Conservation (phyloP, 768 basidiomycete species). For the Leccinum subgranulosum region DNA sequence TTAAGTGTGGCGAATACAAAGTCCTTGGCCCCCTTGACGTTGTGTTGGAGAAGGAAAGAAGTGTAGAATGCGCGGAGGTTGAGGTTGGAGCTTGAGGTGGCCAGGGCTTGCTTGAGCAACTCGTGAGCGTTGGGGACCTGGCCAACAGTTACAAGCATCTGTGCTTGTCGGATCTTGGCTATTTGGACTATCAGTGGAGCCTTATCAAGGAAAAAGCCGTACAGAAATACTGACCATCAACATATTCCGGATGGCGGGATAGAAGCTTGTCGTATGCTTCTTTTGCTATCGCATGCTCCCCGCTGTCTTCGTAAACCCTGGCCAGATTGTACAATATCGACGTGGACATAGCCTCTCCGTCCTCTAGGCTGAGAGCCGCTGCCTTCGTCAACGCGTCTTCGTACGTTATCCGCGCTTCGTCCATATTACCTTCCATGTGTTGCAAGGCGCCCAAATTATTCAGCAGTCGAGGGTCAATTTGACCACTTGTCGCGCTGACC, state of each 20-base stretch:
- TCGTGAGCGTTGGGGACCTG: conserved; percentile 82
- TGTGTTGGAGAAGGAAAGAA: conserved; percentile 83
- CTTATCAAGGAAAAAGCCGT: background rate
- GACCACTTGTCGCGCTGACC: conserved; percentile 50
- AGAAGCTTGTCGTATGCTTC: conserved; percentile 88
- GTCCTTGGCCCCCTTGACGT: conserved; percentile 72
- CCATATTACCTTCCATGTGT: conserved; percentile 53
- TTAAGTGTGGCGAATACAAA: conserved; percentile 90
- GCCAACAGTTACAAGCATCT: conserved; percentile 68
- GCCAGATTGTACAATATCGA: conserved; percentile 91
- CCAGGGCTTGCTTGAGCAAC: conserved; percentile 83
- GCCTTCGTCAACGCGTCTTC: conserved; percentile 69
- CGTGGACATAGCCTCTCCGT: conserved; percentile 70
- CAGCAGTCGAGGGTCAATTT: conserved; percentile 62
- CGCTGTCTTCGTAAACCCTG: conserved; percentile 83
- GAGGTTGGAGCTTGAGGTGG: conserved; percentile 71
- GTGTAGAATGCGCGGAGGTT: conserved; percentile 93
- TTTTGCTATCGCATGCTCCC: conserved; percentile 67
- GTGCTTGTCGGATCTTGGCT: conserved; percentile 93
- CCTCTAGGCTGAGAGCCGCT: conserved; percentile 41
- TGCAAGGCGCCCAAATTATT: conserved; percentile 80
- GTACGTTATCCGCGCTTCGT: conserved; percentile 61
- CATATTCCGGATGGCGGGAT: conserved; percentile 90
- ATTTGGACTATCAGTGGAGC: conserved; percentile 9
- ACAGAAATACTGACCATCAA: conserved; percentile 70